Evolutionary conservation across 306 rosid genomes (phyloP).

Genomic region (Begonia loranthoides): DNA sequence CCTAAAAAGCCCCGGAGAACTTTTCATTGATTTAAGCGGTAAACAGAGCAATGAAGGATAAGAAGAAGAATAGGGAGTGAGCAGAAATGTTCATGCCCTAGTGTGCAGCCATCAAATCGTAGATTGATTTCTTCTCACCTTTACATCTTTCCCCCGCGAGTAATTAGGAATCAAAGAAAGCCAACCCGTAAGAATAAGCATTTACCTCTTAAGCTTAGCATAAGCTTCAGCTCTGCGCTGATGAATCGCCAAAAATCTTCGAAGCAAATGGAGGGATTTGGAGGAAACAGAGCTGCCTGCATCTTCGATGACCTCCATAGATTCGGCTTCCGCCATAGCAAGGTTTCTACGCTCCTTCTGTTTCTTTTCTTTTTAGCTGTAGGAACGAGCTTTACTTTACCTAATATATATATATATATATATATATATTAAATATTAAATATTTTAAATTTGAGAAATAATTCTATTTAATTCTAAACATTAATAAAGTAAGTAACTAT

Average conservation of each 20-base stretch:
- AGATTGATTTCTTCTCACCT: neutral
- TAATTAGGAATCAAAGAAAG: neutral
- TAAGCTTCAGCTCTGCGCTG: slow-evolving; percentile 74
- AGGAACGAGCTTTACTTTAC: too few species aligned
- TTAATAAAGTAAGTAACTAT: too few species aligned
- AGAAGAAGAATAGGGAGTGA: too few species aligned
- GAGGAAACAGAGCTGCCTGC: slow-evolving; percentile 6
- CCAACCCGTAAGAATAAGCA: neutral
- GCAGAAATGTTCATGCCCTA: too few species aligned
- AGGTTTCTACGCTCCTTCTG: too few species aligned
- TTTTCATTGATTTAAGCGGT: neutral
- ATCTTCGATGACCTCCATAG: slow-evolving; percentile 20
- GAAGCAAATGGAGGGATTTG: slow-evolving; percentile 30
- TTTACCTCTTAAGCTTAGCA: slow-evolving; percentile 51
- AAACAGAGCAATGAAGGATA: neutral
- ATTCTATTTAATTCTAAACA: too few species aligned
- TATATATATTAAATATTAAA: too few species aligned
- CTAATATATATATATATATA: too few species aligned
- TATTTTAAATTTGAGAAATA: too few species aligned
- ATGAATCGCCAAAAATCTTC: slow-evolving; percentile 46
- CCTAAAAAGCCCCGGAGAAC: neutral
- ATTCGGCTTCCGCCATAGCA: slow-evolving; percentile 19
- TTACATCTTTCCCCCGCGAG: neutral
- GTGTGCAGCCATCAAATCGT: neutral
- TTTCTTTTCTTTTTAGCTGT: too few species aligned